Evolutionary conservation across 441 rosid genomes (phyloP).

Genomic region (Pelargonium fulgidum): DNA sequence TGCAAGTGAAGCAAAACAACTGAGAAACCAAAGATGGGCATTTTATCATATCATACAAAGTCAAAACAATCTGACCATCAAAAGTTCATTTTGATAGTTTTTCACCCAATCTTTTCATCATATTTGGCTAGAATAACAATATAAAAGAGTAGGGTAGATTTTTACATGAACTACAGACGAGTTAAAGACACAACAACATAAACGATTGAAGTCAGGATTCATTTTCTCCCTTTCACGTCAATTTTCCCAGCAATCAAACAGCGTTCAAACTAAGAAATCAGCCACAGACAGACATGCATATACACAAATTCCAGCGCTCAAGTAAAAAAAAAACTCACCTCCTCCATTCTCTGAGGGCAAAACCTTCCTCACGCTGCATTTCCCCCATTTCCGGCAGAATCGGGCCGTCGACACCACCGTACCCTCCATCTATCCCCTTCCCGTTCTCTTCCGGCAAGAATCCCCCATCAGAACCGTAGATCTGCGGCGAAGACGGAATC

Average conservation of each 20-base stretch:
- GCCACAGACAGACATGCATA: not conserved
- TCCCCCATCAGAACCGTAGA: conserved; percentile 19
- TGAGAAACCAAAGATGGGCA: too few species aligned
- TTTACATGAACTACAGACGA: not conserved
- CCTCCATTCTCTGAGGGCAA: conserved; percentile 70
- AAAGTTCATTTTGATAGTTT: not conserved
- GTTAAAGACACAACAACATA: not conserved
- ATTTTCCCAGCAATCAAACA: not conserved
- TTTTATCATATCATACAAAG: not conserved
- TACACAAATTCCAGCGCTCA: not conserved
- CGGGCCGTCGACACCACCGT: conserved; percentile 53
- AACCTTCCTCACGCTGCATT: conserved; percentile 55
- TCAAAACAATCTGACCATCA: not conserved
- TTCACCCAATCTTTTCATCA: not conserved
- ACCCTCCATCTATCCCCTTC: conserved; percentile 29
- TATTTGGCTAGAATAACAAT: not conserved
- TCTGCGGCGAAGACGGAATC: conserved; percentile 19
- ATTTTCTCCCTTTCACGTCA: not conserved
- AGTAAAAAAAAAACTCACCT: conserved; percentile 34
- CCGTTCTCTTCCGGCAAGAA: conserved; percentile 22
- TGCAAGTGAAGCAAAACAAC: too few species aligned
- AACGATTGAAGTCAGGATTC: not conserved
- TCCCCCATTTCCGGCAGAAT: conserved; percentile 49
- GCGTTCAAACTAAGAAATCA: not conserved
- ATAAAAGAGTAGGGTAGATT: not conserved